Conservation (phyloP, 2,329 filamentous ascomycete species). For the Aspergillus sp. region DNA sequence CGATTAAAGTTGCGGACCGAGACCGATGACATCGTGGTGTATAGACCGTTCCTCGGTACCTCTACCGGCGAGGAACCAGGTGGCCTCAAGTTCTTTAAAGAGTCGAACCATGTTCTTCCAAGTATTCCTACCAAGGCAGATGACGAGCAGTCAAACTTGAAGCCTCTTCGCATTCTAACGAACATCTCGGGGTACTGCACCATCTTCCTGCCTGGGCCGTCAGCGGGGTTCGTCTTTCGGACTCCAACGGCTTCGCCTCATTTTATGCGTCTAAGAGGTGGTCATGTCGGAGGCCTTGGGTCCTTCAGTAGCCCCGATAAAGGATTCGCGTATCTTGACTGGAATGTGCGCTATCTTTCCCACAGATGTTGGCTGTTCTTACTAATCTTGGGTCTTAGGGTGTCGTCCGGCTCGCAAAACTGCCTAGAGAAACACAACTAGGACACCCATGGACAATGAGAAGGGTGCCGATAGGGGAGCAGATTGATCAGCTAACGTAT, state of each 20-base stretch:
- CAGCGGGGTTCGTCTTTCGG: constrained; percentile 81
- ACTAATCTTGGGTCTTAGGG: constrained; percentile 50
- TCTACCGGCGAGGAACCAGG: constrained; percentile 19
- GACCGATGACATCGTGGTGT: constrained; percentile 82
- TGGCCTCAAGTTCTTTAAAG: constrained; percentile 74
- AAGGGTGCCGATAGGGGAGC: constrained; percentile 71
- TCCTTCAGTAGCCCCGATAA: constrained; percentile 72
- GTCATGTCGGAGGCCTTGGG: constrained; percentile 71
- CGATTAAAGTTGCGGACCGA: constrained; percentile 69
- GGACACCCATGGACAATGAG: constrained; percentile 77
- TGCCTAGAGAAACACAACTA: constrained; percentile 70
- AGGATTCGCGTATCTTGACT: constrained; percentile 83
- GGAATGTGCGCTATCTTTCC: constrained; percentile 44
- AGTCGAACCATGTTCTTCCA: constrained; percentile 70
- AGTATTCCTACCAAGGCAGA: constrained; percentile 52
- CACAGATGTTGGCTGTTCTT: not conserved
- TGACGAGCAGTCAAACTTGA: constrained; percentile 39
- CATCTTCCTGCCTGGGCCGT: constrained; percentile 79
- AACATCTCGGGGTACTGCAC: constrained; percentile 75
- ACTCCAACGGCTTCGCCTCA: constrained; percentile 77
- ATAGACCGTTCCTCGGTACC: constrained; percentile 71
- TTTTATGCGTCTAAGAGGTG: constrained; percentile 72
- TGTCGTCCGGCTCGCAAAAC: constrained; percentile 72
- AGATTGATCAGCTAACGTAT: constrained; percentile 75
- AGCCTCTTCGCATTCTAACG: constrained; percentile 48